Percentiles rank a stretch among this genome's conserved stretches.
These are phyloP conservation scores for Fusarium sp. DNA, from an alignment of 2,329 filamentous ascomycete species.

Conservation along the genomic window DNA sequence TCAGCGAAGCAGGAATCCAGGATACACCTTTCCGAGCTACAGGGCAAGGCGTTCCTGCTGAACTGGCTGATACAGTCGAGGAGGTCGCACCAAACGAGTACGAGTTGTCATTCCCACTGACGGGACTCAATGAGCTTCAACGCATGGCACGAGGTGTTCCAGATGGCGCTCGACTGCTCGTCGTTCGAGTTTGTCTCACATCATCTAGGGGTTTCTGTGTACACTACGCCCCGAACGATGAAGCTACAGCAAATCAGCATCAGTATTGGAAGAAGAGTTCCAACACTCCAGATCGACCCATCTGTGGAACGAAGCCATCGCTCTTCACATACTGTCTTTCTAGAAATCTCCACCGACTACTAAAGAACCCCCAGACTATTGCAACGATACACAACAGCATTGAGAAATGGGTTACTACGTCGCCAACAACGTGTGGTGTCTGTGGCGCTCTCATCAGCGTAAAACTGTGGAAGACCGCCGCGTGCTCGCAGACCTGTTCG, in stretches of 20 bases:
- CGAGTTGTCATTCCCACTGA: not conserved
- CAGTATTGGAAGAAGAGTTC: not conserved
- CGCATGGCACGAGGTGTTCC: not conserved
- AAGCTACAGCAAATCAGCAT: not conserved
- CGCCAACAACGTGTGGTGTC: not conserved
- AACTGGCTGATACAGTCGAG: not conserved
- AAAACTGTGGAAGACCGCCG: not conserved
- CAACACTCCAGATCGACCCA: not conserved
- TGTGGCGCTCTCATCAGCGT: not conserved
- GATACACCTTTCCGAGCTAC: not conserved
- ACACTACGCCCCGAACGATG: not conserved
- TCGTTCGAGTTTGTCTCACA: not conserved
- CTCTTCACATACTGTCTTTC: not conserved
- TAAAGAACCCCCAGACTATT: not conserved
- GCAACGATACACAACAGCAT: not conserved
- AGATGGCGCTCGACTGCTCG: not conserved
- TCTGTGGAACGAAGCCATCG: not conserved
- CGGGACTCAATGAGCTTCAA: constrained; percentile 1
- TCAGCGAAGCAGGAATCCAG: not conserved
- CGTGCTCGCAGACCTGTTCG: not conserved
- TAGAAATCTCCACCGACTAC: not conserved
- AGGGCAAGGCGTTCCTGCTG: not conserved
- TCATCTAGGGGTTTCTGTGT: not conserved
- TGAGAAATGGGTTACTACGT: not conserved
- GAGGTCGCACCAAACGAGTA: not conserved